Evolutionary conservation across 306 rosid species (phyloP).

Genomic region (Rosa chinensis): DNA sequence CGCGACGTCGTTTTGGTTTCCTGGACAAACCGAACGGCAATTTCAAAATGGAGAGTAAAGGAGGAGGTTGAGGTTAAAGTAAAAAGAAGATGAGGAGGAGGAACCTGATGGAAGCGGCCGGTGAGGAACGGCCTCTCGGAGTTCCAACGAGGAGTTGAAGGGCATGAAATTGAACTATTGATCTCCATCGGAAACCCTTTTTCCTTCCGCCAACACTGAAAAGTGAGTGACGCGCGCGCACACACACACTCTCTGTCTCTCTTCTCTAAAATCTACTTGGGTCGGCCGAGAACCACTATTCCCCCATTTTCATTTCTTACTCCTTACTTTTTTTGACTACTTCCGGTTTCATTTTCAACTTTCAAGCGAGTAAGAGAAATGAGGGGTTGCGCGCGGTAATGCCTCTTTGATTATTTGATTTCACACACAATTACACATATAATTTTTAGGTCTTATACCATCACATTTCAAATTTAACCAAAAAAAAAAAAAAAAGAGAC

Average conservation of each 20-base stretch:
- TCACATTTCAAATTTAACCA: too few relatives aligned
- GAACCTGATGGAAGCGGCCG: conserved; percentile 58
- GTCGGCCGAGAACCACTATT: too few relatives aligned
- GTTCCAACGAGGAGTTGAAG: conserved; percentile 57
- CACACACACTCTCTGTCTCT: too few relatives aligned
- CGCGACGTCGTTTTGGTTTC: conserved; percentile 46
- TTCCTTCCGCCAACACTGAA: neutral
- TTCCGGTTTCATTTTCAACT: too few relatives aligned
- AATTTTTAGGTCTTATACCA: too few relatives aligned
- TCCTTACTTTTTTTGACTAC: too few relatives aligned
- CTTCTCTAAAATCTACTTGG: neutral
- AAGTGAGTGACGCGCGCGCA: too few relatives aligned
- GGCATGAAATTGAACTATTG: neutral
- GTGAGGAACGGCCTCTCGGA: conserved; percentile 58
- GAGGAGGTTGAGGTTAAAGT: neutral
- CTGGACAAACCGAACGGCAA: conserved; percentile 20
- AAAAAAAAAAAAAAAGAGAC: too few relatives aligned
- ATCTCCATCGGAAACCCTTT: neutral
- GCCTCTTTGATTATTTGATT: neutral
- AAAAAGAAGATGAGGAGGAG: neutral
- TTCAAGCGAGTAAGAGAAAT: too few relatives aligned
- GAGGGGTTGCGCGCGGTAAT: too few relatives aligned
- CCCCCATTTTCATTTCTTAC: too few relatives aligned
- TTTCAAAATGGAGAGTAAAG: neutral
- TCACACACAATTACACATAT: too few relatives aligned